Conservation (phyloP, 2,329 filamentous ascomycete species). For the Alternaria triticimaculans region DNA sequence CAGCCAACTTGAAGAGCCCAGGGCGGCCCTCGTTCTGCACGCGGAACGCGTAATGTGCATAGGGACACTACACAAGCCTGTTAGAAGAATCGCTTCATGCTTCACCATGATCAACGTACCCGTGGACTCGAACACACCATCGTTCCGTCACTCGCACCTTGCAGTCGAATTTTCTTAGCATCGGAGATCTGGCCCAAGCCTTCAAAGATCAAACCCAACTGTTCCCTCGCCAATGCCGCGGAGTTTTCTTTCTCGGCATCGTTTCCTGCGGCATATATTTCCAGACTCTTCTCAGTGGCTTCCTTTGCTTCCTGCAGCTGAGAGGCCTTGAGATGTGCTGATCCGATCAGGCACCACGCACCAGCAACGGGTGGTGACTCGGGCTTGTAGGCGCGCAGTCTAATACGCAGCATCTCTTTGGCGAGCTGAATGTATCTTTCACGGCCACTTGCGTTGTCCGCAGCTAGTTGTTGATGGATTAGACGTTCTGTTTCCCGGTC, state of each 20-base stretch:
- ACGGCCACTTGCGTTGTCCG: not conserved
- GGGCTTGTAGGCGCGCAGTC: not conserved
- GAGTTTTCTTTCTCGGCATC: too few species aligned
- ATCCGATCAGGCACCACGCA: not conserved
- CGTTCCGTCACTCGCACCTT: not conserved
- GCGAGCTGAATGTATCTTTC: not conserved
- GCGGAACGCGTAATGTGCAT: not conserved
- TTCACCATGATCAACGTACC: not conserved
- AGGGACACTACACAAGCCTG: not conserved
- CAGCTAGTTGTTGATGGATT: not conserved
- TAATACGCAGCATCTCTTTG: not conserved
- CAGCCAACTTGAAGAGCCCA: not conserved
- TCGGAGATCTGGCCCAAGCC: not conserved
- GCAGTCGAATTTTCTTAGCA: not conserved
- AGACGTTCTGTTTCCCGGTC: not conserved
- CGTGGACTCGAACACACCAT: not conserved
- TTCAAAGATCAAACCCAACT: not conserved
- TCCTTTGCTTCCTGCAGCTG: not conserved
- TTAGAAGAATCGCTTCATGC: not conserved
- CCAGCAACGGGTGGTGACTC: not conserved
- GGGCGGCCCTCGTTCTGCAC: not conserved
- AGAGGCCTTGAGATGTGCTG: not conserved
- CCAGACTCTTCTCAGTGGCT: not conserved
- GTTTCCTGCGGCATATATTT: not conserved
- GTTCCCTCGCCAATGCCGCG: not conserved